These are phyloP conservation scores for Dactylellina cionopaga DNA, from an alignment of 2,329 filamentous ascomycete genomes.

Conservation along the genomic window DNA sequence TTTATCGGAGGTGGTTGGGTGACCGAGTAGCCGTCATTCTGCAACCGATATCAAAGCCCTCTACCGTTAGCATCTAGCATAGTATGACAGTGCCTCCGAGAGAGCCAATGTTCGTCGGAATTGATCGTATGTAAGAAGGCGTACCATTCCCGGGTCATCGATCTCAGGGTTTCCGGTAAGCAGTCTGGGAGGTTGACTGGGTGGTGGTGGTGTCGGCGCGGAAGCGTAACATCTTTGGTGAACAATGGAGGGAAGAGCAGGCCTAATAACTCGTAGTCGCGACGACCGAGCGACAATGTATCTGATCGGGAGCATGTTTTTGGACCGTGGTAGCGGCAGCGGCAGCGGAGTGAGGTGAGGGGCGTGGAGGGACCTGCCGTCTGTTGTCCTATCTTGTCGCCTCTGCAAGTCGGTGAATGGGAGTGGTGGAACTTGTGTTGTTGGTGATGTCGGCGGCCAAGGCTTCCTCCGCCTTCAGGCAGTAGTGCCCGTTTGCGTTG, in stretches of 20 bases:
- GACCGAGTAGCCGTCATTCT: constrained; percentile 79
- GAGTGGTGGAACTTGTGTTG: too few relatives aligned
- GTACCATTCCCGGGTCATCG: constrained; percentile 50
- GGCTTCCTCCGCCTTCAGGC: constrained; percentile 3
- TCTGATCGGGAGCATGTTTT: constrained; percentile 39
- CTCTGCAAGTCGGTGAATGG: too few relatives aligned
- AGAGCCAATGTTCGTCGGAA: too few relatives aligned
- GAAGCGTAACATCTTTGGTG: constrained; percentile 32
- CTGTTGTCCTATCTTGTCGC: too few relatives aligned
- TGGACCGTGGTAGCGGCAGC: constrained; percentile 3
- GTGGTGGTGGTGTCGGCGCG: background rate
- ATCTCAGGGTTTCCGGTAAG: constrained; percentile 40
- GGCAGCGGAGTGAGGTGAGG: constrained; percentile 3
- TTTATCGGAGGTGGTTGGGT: constrained; percentile 82
- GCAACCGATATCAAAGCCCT: too few relatives aligned
- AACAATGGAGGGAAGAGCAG: constrained; percentile 21
- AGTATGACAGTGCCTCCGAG: too few relatives aligned
- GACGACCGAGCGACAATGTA: constrained; percentile 36
- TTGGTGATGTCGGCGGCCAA: constrained; percentile 2
- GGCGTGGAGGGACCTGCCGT: too few relatives aligned
- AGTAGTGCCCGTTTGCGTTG: constrained; percentile 15
- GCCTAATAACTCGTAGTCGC: constrained; percentile 23
- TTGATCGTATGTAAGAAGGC: too few relatives aligned
- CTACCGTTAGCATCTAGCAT: too few relatives aligned
- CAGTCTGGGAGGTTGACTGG: background rate